Evolutionary conservation across 257 asterid species (phyloP), one percentile per base, ranked within the genome.

Genomic region (Haberlea rhodopensis): DNA sequence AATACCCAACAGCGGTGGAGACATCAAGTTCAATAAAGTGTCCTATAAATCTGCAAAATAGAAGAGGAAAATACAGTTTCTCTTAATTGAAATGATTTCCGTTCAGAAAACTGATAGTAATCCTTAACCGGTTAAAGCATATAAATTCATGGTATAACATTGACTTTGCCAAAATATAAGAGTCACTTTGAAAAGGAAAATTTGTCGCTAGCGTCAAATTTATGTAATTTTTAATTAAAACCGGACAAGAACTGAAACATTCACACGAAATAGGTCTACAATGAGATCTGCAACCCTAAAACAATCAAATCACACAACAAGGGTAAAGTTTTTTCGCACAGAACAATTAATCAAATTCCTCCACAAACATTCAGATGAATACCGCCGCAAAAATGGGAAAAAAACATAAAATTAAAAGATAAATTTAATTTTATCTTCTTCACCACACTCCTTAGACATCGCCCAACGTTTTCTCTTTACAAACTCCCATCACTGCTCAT

Each of bases 1-100:
- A 72, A 74, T 77, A 66, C 75, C 79, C 29, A 78, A 74, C 70
- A 75, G 66, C 27, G 85, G 81, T 25, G 82, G 81, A 76, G 88
- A 75, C 95, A 87, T 87, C 80, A 76, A 75, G 19, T 5, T 16
- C 20, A 16, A 43, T 43, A 43, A 19, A 43, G 16, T 43, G 16
- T 43, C 7, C n/a, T 37, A 37, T 3, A 15, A 32, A 43, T 43
- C 51, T 43, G 51, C 51, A 43, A 43, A 11, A 43, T n/a, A n/a
- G n/a, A n/a, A n/a, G n/a, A n/a, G n/a, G n/a, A n/a, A n/a, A n/a
- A n/a, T 13, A 40, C 18, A 40, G 2, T 40, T 11, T 34, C 45
- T 10, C n/a, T n/a, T 10, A 16, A 34, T 10, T 10, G 16, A 34
- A 9, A 34, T 11, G 48, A 43, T 6, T 7, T 15, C 1, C 51